These are phyloP conservation scores for Botryosphaeria dothidea DNA, from an alignment of 2,329 filamentous ascomycete species.

Conservation along the genomic window DNA sequence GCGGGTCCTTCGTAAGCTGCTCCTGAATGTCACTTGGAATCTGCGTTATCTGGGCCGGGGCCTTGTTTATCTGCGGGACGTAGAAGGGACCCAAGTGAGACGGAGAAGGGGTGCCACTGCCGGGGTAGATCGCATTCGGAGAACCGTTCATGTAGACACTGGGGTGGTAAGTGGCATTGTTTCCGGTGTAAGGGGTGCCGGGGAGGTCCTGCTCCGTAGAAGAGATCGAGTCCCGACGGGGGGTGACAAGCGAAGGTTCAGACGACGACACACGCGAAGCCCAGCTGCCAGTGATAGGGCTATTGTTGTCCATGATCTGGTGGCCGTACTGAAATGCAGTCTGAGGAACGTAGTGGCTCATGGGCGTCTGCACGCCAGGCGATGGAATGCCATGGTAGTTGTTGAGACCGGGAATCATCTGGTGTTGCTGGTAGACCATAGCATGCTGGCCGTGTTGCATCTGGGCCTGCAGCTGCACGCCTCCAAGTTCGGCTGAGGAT, in stretches of 20 bases:
- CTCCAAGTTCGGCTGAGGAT: conserved; percentile 36
- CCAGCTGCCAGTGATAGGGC: conserved; percentile 49
- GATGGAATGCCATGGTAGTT: conserved; percentile 37
- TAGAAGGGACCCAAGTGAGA: conserved; percentile 48
- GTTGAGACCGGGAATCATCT: conserved; percentile 30
- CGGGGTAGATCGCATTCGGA: conserved; percentile 49
- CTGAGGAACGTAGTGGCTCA: conserved; percentile 45
- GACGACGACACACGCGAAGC: conserved; percentile 46
- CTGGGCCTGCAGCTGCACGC: conserved; percentile 27
- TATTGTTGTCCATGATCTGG: conserved; percentile 45
- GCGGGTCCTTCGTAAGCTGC: conserved; percentile 66
- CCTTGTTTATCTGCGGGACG: conserved; percentile 42
- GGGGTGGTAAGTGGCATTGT: conserved; percentile 38
- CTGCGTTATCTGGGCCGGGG: conserved; percentile 35
- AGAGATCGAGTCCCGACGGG: conserved; percentile 53
- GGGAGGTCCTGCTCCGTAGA: conserved; percentile 56
- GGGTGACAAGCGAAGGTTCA: conserved; percentile 52
- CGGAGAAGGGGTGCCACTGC: conserved; percentile 52
- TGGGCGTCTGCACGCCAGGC: conserved; percentile 48
- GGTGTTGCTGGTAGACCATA: conserved; percentile 40
- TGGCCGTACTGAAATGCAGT: conserved; percentile 46
- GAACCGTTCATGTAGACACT: conserved; percentile 53
- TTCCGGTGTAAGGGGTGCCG: conserved; percentile 44
- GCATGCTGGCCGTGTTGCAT: conserved; percentile 36
- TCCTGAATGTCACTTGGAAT: conserved; percentile 49